A percentile compares a stretch with the other conserved stretches of the same genome.
phyloP scores from a whole-genome alignment of 2,329 filamentous ascomycete species.

The Stagonosporopsis chrysanthemi region DNA sequence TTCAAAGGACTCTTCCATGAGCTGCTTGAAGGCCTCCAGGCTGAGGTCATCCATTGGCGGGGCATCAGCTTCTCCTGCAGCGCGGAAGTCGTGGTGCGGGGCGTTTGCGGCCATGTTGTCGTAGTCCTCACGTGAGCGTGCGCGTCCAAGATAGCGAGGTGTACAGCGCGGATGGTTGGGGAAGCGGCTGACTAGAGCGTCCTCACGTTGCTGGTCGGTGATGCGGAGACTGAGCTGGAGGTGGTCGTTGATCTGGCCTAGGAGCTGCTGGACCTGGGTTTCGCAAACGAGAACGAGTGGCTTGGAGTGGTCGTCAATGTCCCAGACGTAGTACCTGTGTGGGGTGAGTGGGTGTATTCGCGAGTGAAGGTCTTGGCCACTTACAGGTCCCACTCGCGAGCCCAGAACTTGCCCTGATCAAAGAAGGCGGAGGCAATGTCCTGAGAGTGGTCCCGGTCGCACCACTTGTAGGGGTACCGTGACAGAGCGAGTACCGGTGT shows the following conservation, averaged over 20 bases:
- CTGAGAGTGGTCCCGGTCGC: constrained; percentile 59
- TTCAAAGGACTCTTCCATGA: constrained; percentile 62
- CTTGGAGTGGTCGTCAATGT: constrained; percentile 50
- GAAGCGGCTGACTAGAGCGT: constrained; percentile 70
- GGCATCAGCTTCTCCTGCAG: constrained; percentile 28
- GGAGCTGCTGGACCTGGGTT: constrained; percentile 68
- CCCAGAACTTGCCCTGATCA: constrained; percentile 63
- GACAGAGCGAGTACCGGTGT: constrained; percentile 57
- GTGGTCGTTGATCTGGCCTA: constrained; percentile 68
- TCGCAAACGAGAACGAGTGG: constrained; percentile 73
- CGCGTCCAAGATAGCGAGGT: constrained; percentile 72
- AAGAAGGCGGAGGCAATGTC: constrained; percentile 64
- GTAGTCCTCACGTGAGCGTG: constrained; percentile 56
- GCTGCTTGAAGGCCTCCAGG: constrained; percentile 60
- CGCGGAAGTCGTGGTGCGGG: constrained; percentile 25
- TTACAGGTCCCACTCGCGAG: constrained; percentile 78
- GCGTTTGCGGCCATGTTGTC: constrained; percentile 44
- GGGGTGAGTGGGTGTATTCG: constrained; percentile 17
- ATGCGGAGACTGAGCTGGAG: constrained; percentile 65
- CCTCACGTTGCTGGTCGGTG: constrained; percentile 59
- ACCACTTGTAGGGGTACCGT: constrained; percentile 67
- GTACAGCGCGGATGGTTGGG: constrained; percentile 65
- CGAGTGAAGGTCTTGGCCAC: constrained; percentile 47
- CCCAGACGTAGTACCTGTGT: constrained; percentile 71
- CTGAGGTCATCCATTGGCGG: constrained; percentile 46